Conservation (phyloP, 1,139 yeast genomes). For the Scheffersomyces segobiensis region DNA sequence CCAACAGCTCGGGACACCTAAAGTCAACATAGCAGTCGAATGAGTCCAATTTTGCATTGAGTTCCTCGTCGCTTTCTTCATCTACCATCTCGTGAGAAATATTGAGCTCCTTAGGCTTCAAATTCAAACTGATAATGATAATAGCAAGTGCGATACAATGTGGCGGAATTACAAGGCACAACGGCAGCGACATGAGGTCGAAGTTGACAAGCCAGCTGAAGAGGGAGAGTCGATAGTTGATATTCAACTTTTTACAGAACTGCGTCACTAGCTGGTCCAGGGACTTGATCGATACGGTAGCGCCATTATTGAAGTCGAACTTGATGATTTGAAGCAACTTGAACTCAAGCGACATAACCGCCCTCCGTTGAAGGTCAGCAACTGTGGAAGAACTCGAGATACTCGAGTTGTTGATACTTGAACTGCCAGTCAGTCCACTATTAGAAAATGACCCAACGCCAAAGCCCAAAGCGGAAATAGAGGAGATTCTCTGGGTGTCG, state of each 20-base stretch:
- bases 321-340: slow-evolving; percentile 71
- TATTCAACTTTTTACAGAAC: slow-evolving; percentile 55
- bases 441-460: background rate
- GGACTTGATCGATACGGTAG: slow-evolving; percentile 39
- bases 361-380: slow-evolving; percentile 52
- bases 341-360: slow-evolving; percentile 60
- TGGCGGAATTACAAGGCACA: slow-evolving; percentile 72
- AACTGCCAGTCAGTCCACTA: background rate
- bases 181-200: slow-evolving; percentile 74
- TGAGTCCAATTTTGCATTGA: slow-evolving; percentile 28
- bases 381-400: slow-evolving; percentile 2
- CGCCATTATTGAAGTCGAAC: slow-evolving; percentile 68
- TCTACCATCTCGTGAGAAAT: slow-evolving; percentile 30
- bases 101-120: slow-evolving; percentile 40
- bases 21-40: slow-evolving; percentile 43
- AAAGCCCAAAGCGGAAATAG: background rate
- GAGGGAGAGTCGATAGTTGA: slow-evolving; percentile 48
- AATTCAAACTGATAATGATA: slow-evolving; percentile 41
- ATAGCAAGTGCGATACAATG: slow-evolving; percentile 79
- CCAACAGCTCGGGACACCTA: slow-evolving; percentile 51
- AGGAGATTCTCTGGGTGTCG: slow-evolving; percentile 8
- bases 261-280: slow-evolving; percentile 72
- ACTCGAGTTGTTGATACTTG: background rate
- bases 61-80: slow-evolving; percentile 25
- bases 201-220: slow-evolving; percentile 75